Conservation (phyloP, 208 protist species). For the Leishmania guyanensis region DNA sequence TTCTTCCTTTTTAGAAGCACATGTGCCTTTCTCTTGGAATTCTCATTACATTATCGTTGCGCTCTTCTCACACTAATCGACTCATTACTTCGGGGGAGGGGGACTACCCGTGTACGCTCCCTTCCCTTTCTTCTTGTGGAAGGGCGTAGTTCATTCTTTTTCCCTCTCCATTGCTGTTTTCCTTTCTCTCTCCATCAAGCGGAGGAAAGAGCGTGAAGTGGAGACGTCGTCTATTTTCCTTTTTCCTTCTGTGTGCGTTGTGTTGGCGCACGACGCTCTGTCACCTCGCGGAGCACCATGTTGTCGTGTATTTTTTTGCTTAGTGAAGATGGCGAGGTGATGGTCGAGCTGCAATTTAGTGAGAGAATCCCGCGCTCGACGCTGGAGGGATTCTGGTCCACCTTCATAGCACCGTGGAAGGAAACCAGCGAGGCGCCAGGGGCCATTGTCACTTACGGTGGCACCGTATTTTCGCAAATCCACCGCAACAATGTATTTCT, state of each 20-base stretch:
- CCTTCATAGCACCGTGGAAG: constrained; percentile 46
- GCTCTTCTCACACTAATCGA: background rate
- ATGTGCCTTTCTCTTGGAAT: background rate
- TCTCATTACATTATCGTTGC: background rate
- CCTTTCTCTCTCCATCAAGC: background rate
- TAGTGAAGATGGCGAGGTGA: constrained; percentile 77
- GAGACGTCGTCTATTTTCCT: background rate
- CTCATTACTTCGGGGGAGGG: background rate
- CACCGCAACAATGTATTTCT: constrained; percentile 76
- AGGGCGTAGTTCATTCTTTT: background rate
- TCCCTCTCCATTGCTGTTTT: background rate
- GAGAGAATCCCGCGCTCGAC: constrained; percentile 65
- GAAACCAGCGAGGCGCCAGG: constrained; percentile 42
- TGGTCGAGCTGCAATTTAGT: constrained; percentile 88
- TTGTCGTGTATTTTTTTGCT: constrained; percentile 81
- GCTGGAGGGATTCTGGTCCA: constrained; percentile 80
- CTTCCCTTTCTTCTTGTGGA: background rate
- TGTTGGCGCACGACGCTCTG: background rate
- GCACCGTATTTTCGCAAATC: constrained; percentile 75
- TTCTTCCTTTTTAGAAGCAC: background rate
- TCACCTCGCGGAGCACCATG: constrained; percentile 30
- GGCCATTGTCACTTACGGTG: constrained; percentile 56
- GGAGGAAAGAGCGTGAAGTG: background rate
- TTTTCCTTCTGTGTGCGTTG: background rate
- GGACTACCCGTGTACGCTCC: background rate